Evolutionary conservation across 257 asterid species (phyloP).

Genomic region (Osmanthus fragrans): DNA sequence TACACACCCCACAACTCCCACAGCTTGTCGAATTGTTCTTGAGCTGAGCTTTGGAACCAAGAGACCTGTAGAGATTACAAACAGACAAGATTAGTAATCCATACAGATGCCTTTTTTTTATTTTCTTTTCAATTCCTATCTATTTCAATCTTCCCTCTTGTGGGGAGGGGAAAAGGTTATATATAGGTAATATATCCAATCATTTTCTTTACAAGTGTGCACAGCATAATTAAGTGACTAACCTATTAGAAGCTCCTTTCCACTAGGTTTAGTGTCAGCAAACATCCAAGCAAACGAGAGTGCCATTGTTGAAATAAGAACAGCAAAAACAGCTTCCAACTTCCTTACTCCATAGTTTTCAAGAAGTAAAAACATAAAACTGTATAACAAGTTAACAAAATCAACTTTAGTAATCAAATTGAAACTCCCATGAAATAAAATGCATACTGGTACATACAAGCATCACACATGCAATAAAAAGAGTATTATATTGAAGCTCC

Average conservation of each 20-base stretch:
- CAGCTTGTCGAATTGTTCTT: constrained; percentile 93
- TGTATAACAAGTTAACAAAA: constrained; percentile 40
- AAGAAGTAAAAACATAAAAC: constrained; percentile 89
- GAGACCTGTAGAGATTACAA: constrained; percentile 54
- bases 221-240: constrained; percentile 22
- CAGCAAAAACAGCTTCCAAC: constrained; percentile 96
- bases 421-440: constrained; percentile 23
- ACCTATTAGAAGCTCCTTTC: constrained; percentile 76
- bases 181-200: not conserved
- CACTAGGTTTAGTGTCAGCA: constrained; percentile 85
- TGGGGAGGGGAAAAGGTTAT: not conserved
- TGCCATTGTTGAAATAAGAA: constrained; percentile 90
- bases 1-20: constrained; percentile 97
- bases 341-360: constrained; percentile 99
- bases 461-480: constrained; percentile 9
- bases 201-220: not conserved
- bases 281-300: constrained; percentile 98
- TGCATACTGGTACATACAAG: constrained; percentile 19
- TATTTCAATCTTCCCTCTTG: not conserved
- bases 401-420: constrained; percentile 25
- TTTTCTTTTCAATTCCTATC: not conserved
- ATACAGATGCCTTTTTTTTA: not conserved
- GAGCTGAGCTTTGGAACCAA: constrained; percentile 90
- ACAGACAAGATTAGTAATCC: not conserved
- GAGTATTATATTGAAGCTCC: not conserved